Conservation (phyloP, 352 stramenopile genomes). For the Phytophthora idaei region DNA sequence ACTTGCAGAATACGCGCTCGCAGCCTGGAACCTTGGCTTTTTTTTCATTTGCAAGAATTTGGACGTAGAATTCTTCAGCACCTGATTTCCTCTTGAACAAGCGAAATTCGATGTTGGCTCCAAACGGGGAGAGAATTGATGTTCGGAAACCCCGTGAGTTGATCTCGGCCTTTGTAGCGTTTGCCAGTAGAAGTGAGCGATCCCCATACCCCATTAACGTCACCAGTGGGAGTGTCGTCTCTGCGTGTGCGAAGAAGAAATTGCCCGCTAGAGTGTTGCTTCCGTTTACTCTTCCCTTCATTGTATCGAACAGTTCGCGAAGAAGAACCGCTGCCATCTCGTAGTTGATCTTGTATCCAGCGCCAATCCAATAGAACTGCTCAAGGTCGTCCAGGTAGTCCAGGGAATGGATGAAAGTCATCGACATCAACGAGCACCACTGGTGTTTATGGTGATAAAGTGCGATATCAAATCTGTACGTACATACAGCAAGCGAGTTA, state of each 20-base stretch:
- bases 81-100: constrained; percentile 35
- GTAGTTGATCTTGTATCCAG: constrained; percentile 57
- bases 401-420: constrained; percentile 31
- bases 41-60: constrained; percentile 56
- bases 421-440: constrained; percentile 54
- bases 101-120: constrained; percentile 56
- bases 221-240: constrained; percentile 60
- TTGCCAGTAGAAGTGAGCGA: constrained; percentile 34
- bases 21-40: constrained; percentile 36
- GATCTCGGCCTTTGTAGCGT: constrained; percentile 37
- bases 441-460: constrained; percentile 42
- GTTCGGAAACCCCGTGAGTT: constrained; percentile 40
- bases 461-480: constrained; percentile 51
- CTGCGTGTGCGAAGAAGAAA: constrained; percentile 63
- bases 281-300: constrained; percentile 17
- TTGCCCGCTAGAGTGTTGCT: constrained; percentile 27
- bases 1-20: constrained; percentile 25
- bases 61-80: constrained; percentile 33
- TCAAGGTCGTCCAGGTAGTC: constrained; percentile 56
- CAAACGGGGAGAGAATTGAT: constrained; percentile 51
- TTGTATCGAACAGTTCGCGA: constrained; percentile 38
- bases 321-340: constrained; percentile 54
- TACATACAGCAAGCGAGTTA: neutral
- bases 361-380: constrained; percentile 52
- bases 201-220: constrained; percentile 53